These are phyloP conservation scores for Malus fusca DNA, from an alignment of 306 rosid genomes.

Conservation along the genomic window DNA sequence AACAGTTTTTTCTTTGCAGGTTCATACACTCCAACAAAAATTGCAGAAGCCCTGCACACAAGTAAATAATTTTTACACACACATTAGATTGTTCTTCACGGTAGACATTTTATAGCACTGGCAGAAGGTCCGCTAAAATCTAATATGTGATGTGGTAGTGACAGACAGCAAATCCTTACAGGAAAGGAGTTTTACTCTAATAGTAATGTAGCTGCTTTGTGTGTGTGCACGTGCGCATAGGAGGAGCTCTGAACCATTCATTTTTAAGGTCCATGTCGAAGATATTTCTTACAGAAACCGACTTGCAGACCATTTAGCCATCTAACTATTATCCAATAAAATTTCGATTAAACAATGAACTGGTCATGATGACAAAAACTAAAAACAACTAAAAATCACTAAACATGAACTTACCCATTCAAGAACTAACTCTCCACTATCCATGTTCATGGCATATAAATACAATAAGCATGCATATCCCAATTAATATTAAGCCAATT, in stretches of 20 bases:
- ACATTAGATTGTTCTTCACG: not conserved
- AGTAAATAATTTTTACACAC: conserved; percentile 6
- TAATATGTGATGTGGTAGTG: no score
- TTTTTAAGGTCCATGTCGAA: no score
- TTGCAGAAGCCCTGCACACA: conserved; percentile 81
- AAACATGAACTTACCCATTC: not conserved
- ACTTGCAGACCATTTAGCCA: no score
- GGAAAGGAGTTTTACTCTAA: not conserved
- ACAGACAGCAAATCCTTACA: no score
- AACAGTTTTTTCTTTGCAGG: conserved; percentile 84
- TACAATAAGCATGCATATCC: not conserved
- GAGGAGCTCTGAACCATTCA: no score
- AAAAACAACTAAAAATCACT: no score
- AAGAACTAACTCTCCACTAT: not conserved
- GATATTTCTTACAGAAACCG: no score
- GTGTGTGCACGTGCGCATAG: not conserved
- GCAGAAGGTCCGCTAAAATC: no score
- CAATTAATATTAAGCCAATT: not conserved
- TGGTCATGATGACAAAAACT: no score
- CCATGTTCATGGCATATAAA: not conserved
- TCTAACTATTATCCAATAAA: no score
- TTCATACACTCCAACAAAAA: conserved; percentile 91
- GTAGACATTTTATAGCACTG: not conserved
- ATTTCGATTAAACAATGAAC: no score
- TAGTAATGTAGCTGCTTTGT: not conserved